Evolutionary conservation across 2,329 filamentous ascomycete genomes (phyloP).

Genomic region (Diaporthe helianthi): DNA sequence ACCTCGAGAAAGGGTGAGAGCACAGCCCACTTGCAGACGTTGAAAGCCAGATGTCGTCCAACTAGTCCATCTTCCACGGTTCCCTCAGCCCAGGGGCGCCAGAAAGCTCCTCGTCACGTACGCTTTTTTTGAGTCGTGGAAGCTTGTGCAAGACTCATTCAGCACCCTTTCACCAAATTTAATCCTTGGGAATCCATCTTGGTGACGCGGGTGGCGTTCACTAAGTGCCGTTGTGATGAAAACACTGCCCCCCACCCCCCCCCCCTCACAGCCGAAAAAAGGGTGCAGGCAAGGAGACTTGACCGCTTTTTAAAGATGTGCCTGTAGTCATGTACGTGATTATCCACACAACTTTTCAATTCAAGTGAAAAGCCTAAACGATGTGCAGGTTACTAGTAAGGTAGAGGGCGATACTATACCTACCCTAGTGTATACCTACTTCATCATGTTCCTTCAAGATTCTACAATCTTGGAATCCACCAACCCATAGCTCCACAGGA

Average conservation of each 20-base stretch:
- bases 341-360: not conserved
- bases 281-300: not conserved
- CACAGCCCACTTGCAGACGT: too few relatives aligned
- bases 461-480: not conserved
- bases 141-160: not conserved
- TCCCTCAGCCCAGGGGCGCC: too few relatives aligned
- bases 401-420: too few relatives aligned
- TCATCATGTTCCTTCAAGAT: not conserved
- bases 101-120: too few relatives aligned
- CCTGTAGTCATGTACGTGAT: not conserved
- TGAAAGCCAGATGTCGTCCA: too few relatives aligned
- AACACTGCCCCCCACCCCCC: not conserved
- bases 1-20: too few relatives aligned
- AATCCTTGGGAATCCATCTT: not conserved
- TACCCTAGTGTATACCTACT: too few relatives aligned
- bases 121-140: not conserved
- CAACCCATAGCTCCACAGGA: too few relatives aligned
- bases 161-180: not conserved
- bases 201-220: not conserved
- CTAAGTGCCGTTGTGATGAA: too few relatives aligned
- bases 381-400: not conserved
- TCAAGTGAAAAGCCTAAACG: not conserved
- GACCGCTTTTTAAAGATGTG: not conserved
- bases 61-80: too few relatives aligned
- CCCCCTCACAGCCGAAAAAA: not conserved